phyloP scores from a whole-genome alignment of 2,329 filamentous ascomycete genomes.

The Aspergillus ochraceus region DNA sequence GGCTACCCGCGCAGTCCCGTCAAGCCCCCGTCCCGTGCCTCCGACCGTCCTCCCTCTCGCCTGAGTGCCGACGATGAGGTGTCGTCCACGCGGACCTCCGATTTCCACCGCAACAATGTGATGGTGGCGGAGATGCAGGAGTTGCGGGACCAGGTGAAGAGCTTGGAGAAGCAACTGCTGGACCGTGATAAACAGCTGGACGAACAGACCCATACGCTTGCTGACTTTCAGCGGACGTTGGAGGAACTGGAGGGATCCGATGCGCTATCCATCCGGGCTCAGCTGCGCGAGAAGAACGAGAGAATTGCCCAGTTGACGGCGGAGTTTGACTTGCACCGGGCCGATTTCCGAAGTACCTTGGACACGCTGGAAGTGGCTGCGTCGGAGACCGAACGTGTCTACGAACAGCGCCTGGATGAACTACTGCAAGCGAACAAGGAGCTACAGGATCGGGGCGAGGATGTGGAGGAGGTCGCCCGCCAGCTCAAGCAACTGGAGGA shows the following conservation, averaged over 20 bases:
- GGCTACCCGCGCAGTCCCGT: slow-evolving; percentile 49
- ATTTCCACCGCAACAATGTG: slow-evolving; percentile 27
- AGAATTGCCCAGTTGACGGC: slow-evolving; percentile 90
- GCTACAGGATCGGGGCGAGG: slow-evolving; percentile 76
- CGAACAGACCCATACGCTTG: slow-evolving; percentile 77
- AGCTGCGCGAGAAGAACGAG: slow-evolving; percentile 92
- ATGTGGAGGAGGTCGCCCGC: slow-evolving; percentile 85
- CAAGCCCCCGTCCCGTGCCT: slow-evolving; percentile 38
- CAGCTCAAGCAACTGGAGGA: slow-evolving; percentile 96
- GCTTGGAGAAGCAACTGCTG: slow-evolving; percentile 71
- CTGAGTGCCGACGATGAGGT: slow-evolving; percentile 40
- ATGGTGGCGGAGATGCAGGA: slow-evolving; percentile 31
- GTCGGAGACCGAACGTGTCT: slow-evolving; percentile 89
- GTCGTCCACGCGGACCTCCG: slow-evolving; percentile 32
- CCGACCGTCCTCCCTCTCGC: slow-evolving; percentile 41
- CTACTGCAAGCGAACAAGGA: slow-evolving; percentile 81
- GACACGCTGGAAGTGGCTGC: slow-evolving; percentile 95
- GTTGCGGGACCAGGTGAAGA: slow-evolving; percentile 70
- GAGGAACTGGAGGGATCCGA: slow-evolving; percentile 83
- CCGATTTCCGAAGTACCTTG: slow-evolving; percentile 94
- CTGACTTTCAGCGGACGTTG: slow-evolving; percentile 86
- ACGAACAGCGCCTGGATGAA: slow-evolving; percentile 63
- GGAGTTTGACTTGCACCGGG: slow-evolving; percentile 91
- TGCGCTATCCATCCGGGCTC: slow-evolving; percentile 70
- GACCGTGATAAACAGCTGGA: slow-evolving; percentile 85